These are phyloP conservation scores for Alnus glutinosa DNA, from an alignment of 306 rosid genomes.

Conservation along the genomic window DNA sequence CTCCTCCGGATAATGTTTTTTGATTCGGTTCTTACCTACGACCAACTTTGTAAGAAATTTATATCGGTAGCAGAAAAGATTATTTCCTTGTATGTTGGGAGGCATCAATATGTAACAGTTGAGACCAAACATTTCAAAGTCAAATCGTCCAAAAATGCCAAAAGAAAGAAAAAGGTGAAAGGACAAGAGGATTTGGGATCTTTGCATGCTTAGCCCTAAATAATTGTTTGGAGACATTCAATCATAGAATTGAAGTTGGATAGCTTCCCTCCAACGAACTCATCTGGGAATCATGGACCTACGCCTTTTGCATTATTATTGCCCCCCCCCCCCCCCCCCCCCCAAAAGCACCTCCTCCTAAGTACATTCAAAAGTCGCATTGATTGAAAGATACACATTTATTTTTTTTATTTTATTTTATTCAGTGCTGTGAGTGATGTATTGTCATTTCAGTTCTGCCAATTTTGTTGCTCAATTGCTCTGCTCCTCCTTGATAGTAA, in stretches of 20 bases:
- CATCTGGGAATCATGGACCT: slow-evolving; percentile 21
- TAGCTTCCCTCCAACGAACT: slow-evolving; percentile 31
- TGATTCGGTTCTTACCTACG: no score
- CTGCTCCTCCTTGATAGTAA: no score
- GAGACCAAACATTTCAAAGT: slow-evolving; percentile 27
- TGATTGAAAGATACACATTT: background rate
- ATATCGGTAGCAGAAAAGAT: no score
- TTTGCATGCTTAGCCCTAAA: slow-evolving; percentile 5
- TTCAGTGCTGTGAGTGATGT: no score
- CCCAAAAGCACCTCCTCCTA: slow-evolving; percentile 13
- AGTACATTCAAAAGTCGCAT: slow-evolving; percentile 5
- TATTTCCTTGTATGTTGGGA: slow-evolving; percentile 1
- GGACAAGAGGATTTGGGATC: background rate
- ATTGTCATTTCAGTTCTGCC: no score
- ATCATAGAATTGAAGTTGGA: slow-evolving; percentile 24
- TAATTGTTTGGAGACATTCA: slow-evolving; percentile 26
- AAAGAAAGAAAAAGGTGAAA: slow-evolving; percentile 23
- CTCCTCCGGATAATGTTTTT: no score
- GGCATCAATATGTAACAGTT: slow-evolving; percentile 22
- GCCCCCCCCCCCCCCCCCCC: slow-evolving; percentile 7
- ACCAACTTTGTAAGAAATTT: no score
- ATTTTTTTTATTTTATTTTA: no score
- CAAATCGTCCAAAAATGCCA: slow-evolving; percentile 14
- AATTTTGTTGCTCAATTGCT: no score
- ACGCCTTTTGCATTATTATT: slow-evolving; percentile 23